Base-by-base conservation (phyloP, 2,329 filamentous ascomycete species). In the Ceratocystis diversiconidia region DNA sequence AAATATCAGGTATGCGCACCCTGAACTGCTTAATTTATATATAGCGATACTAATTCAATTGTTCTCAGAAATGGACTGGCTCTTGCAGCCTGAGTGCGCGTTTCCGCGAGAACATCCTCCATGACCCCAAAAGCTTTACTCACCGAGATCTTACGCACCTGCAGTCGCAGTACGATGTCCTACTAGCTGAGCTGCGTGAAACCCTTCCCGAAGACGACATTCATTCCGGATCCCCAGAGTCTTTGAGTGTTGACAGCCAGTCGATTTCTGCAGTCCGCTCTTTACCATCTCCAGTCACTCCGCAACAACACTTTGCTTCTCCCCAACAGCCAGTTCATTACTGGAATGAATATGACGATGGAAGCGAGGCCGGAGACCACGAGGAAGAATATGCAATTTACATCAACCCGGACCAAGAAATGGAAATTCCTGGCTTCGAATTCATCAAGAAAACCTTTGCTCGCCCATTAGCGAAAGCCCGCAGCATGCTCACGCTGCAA, bases 261-360 rank as follows among this genome's bases (percentile, higher is more conserved):
- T 65, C 66, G 30, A 36, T 61, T 65, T 17, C 64, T 28, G 17
- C 41, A 60, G 30, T 28, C 8, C 10, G 41, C 41, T 22, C 43
- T 50, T 22, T 62, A 10, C 43, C 41, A 25, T 62, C 61, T 5
- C 61, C 61, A 19, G 68, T 70, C 44, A 64, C 70, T 6, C 70
- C 73, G 6, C 72, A 73, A 62, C 63, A 59, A 25, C 19, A 65
- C 10, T 48, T 61, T 44, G 19, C 44, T 12, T 30, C 55, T 7
- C 25, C 44, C 25, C 43, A 44, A 48, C 63, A 32, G 44, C 63
- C 55, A 3, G 71, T 75, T 17, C 77, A 78, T 59, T 94, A 92
- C 72, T 95, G 90, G 89, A 92, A 89, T 73, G 90, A 95, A 73
- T 94, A 92, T 73, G 90, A 95, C 70, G 77, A 92, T 72, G 88